Evolutionary conservation across 179 eudicot species (phyloP), one percentile per base, ranked within the genome.

Genomic region (Amaranthus tricolor): DNA sequence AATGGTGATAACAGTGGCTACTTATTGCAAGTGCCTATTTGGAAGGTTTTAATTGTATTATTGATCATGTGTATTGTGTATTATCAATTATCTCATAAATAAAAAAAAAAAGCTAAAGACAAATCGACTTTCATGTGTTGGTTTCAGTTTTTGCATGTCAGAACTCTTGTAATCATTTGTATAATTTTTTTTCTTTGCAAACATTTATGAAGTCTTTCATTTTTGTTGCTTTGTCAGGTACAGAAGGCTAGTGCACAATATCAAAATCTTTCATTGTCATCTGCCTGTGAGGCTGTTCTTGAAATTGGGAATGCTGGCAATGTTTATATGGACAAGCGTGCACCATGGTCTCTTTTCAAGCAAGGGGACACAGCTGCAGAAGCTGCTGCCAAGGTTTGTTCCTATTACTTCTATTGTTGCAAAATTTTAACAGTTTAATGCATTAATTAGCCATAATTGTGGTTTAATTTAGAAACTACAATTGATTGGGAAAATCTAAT

Each of bases 321-420:
- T 79, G 62, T 89, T 64, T 96, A 96, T 84, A 88, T 96, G 78
- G 91, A 96, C 68, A 97, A 86, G 86, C 90, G 77, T 74, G 99
- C 98, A 49, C 99, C 99, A 16, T 96, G 99, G 99, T 91, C 97
- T 82, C 91, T 88, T 79, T 91, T 96, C 73, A 96, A 96, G 86
- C 88, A 93, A 90, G 97, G 96, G 66, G 97, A 89, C 72, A 75
- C 84, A 80, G 88, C 92, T 79, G 84, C 93, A 66, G 96, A 91
- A 83, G 84, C 93, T 81, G 99, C 99, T 80, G 86, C 97, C 54
- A 93, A 91, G 99, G 99, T 96, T 74, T 14, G 60, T 57, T 72
- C 47, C 6, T 64, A 24, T 31, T 60, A 20, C 50, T 24, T 70
- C 66, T 53, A 20, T 53, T 45, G 58, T 55, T 17, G 6, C 45